Conservation (phyloP, 805 yeast species). For the Teunomyces funiuensis region DNA sequence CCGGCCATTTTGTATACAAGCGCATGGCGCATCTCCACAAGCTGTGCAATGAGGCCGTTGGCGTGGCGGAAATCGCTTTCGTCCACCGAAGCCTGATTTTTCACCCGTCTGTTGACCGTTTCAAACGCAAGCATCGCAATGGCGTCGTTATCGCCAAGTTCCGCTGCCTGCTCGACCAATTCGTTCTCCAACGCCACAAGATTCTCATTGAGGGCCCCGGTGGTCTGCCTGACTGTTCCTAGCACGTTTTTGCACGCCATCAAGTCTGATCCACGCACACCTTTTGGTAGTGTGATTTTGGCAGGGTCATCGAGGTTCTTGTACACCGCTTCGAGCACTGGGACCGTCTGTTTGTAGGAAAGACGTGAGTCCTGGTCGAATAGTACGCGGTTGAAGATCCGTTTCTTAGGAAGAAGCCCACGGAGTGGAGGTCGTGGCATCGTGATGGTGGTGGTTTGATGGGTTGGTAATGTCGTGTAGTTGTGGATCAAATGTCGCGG, state of each 20-base stretch:
- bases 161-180: slow-evolving; percentile 81
- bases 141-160: slow-evolving; percentile 79
- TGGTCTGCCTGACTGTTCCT: slow-evolving; percentile 56
- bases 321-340: slow-evolving; percentile 54
- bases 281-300: slow-evolving; percentile 41
- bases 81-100: slow-evolving; percentile 23
- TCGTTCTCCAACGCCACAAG: slow-evolving; percentile 65
- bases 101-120: slow-evolving; percentile 40
- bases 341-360: slow-evolving; percentile 52
- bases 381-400: slow-evolving; percentile 54
- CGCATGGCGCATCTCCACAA: slow-evolving; percentile 65
- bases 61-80: slow-evolving; percentile 66
- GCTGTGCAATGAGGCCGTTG: slow-evolving; percentile 52
- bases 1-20: slow-evolving; percentile 76
- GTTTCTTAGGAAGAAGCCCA: slow-evolving; percentile 54
- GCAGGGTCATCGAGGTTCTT: slow-evolving; percentile 43
- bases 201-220: slow-evolving; percentile 58
- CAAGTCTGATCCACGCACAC: slow-evolving; percentile 55
- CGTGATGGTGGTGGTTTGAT: neutral
- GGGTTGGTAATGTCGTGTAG: neutral
- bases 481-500: too few relatives aligned
- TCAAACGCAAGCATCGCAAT: slow-evolving; percentile 71
- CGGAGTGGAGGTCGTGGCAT: slow-evolving; percentile 24
- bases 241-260: slow-evolving; percentile 68
- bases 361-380: slow-evolving; percentile 67